Evolutionary conservation across 371 early-diverging fungal species (phyloP), one percentile per base, ranked within the genome.

Genomic region (Mucor velutinosus): DNA sequence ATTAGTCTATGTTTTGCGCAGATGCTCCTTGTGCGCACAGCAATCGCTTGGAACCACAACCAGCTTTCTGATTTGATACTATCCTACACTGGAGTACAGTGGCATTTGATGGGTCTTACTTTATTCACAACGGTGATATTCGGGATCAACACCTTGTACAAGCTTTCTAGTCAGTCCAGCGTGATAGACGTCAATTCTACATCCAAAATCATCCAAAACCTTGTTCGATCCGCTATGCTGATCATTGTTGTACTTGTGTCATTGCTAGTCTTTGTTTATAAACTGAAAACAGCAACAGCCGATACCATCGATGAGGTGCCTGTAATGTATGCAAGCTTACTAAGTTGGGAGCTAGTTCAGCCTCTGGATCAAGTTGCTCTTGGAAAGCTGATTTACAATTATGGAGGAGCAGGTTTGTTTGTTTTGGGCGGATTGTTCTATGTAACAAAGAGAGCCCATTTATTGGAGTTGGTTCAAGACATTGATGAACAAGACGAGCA

Each of bases 361-460:
- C 66, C 60, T 43, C 47, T 83, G 19, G 51, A 70, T 63, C 75
- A 76, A 35, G 70, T 78, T 11, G 57, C 71, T 37, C 57, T 86
- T 7, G 86, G 82, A 15, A 70, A 65, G 56, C 25, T 82, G 32
- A 76, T 82, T 15, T 83, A 72, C 63, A 83, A 79, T 67, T 72
- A 78, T 71, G 56, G 67, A 19, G 72, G 63, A 51, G 68, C 84
- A 51, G 68, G 72, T 17, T 53, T 77, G 25, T 68, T 79, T 39
- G 69, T 74, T 43, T 65, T 80, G 14, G 56, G 39, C 39, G 76
- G 68, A 6, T 62, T 77, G 15, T 69, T 74, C 11, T 83, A 77
- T 45, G 71, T 79, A 17, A 75, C 64, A 23, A 68, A 72, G 45
- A 75, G 78, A 37, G 74, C 78, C 1, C 43, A 60, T n/a, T 53